Percentiles rank a stretch among this genome's conserved stretches.
Evolutionary conservation across 371 early-diverging fungal species (phyloP).

Genomic region (Funneliformis caledonium): DNA sequence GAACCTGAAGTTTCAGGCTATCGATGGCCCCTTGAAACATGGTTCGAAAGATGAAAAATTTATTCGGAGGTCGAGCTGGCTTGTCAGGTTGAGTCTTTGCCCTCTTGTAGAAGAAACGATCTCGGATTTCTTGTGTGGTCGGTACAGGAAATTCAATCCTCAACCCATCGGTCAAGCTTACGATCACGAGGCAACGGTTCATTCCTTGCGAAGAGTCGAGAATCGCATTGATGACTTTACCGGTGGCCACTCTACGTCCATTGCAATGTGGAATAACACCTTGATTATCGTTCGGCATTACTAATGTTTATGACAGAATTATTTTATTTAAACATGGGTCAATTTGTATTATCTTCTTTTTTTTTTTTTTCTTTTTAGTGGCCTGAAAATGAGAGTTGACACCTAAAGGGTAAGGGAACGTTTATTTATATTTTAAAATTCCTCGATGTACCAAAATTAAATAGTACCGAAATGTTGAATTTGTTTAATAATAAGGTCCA

Average conservation of each 20-base stretch:
- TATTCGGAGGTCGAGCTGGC: conserved; percentile 37
- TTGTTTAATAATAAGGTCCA: too few species aligned
- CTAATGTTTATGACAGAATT: too few species aligned
- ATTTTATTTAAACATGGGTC: not conserved
- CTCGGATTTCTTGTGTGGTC: conserved; percentile 35
- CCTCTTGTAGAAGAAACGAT: conserved; percentile 37
- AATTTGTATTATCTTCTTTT: too few species aligned
- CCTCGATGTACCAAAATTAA: too few species aligned
- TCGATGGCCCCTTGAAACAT: conserved; percentile 36
- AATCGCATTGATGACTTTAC: conserved; percentile 7
- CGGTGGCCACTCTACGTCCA: not conserved
- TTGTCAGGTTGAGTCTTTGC: conserved; percentile 33
- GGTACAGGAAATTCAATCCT: conserved; percentile 30
- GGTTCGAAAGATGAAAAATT: conserved; percentile 39
- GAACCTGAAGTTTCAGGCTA: conserved; percentile 36
- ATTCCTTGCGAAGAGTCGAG: not conserved
- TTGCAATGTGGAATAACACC: not conserved
- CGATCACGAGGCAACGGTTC: not conserved
- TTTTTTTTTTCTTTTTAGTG: too few species aligned
- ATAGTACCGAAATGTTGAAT: too few species aligned
- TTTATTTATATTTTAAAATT: too few species aligned
- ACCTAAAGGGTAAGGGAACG: too few species aligned
- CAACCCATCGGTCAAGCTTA: conserved; percentile 11
- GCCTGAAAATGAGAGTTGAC: too few species aligned
- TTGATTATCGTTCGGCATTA: not conserved